phyloP scores from a whole-genome alignment of 768 basidiomycete genomes.

The Astraeus odoratus region DNA sequence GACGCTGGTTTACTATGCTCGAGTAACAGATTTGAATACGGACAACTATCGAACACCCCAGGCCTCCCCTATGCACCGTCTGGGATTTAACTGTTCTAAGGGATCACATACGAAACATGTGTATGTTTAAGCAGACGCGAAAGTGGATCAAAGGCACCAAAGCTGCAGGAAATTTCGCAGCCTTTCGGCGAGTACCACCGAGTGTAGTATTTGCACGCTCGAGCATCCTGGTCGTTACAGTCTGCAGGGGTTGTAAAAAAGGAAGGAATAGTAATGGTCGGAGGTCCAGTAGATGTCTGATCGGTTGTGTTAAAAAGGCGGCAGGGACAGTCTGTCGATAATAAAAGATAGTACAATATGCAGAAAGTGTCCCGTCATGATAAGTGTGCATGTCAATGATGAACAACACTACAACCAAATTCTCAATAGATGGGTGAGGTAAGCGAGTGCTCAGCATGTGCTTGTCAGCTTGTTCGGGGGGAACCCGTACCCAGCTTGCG shows the following conservation, averaged over 20 bases:
- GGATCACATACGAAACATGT: not conserved
- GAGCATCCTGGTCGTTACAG: not conserved
- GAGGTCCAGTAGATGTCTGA: not conserved
- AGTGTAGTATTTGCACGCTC: not conserved
- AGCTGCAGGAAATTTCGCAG: not conserved
- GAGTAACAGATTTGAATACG: too few species aligned
- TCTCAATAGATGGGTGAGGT: slow-evolving; percentile 7
- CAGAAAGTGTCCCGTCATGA: slow-evolving; percentile 2
- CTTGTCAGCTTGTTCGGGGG: slow-evolving; percentile 52
- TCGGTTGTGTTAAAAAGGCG: not conserved
- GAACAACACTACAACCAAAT: not conserved
- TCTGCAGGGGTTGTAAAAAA: not conserved
- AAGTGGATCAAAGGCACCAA: not conserved
- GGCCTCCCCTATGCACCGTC: too few species aligned
- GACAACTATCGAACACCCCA: too few species aligned
- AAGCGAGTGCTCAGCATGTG: slow-evolving; percentile 21
- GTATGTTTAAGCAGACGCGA: not conserved
- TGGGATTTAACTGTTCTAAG: too few species aligned
- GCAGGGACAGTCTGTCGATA: not conserved
- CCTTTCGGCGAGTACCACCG: not conserved
- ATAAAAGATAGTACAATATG: not conserved
- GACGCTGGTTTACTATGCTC: too few species aligned
- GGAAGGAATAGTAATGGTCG: not conserved
- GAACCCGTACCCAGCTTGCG: slow-evolving; percentile 63
- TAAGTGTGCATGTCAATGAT: slow-evolving; percentile 4